Base-by-base conservation (phyloP, 1,284 basidiomycete genomes). In the Fomitopsis betulina region DNA sequence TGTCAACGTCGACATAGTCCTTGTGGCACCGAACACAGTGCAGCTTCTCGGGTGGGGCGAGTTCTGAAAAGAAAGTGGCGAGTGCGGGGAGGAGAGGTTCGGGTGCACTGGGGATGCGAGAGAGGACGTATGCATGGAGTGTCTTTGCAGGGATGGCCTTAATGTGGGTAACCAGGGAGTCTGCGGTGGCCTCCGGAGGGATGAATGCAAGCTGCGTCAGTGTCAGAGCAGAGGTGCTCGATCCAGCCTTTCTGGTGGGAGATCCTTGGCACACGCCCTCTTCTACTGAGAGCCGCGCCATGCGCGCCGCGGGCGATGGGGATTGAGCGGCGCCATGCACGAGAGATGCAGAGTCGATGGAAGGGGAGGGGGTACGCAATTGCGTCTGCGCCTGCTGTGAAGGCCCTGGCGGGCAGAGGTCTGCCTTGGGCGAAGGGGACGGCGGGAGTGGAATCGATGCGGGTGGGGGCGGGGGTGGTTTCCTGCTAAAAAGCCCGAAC, bases 11-110 rank as follows among this genome's bases (percentile, higher is more conserved):
- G 37, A 68, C 67, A 42, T 64, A 75, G 58, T 75, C 76, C 55
- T 81, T 80, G 70, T 91, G 89, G 69, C 89, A 91, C 3, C 89
- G 80, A 23, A 85, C 78, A 59, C 89, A 91, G 64, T 91, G 89
- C 17, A 88, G 73, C 49, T 74, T 72, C 3, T 86, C 86, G 0
- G 89, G 89, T 0, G 85, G 86, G 0, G 75, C 72, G 45, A 91
- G 80, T 1, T 75, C 69, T 4, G 78, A 70, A 65, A 87, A 88
- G 72, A 89, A 89, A 0, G 72, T 57, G 1, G 76, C 72, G 5
- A 89, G 74, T 13, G 77, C 70, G 27, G 75, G 68, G 8, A 83
- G 70, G 0, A 64, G 62, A 35, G 65, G 59, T 21, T 60, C 65
- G 9, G 67, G 63, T 23, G 69, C 63, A 33, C 54, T 54, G 32